Percentiles rank a stretch among this genome's conserved stretches.
phyloP scores from a whole-genome alignment of 1,284 basidiomycete genomes.

The Bondarzewia mesenterica region DNA sequence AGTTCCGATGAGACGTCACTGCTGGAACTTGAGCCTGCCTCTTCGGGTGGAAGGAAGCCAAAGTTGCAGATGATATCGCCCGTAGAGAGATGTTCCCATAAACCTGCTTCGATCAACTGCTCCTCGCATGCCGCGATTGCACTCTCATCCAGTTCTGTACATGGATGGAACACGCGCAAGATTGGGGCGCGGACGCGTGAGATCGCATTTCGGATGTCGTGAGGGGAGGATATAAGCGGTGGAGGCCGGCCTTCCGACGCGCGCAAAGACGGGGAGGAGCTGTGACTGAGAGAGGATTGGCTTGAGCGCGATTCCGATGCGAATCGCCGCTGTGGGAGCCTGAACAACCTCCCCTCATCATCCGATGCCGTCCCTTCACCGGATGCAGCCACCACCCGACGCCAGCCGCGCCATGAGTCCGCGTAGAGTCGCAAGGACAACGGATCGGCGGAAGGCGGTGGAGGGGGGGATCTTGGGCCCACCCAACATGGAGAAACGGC shows the following conservation, averaged over 20 bases:
- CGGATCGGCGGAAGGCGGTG: slow-evolving; percentile 47
- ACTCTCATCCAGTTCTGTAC: slow-evolving; percentile 40
- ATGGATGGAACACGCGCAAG: slow-evolving; percentile 68
- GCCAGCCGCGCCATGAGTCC: slow-evolving; percentile 49
- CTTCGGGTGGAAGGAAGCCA: slow-evolving; percentile 52
- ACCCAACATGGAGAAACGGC: not conserved
- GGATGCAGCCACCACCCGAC: slow-evolving; percentile 23
- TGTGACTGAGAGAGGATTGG: slow-evolving; percentile 31
- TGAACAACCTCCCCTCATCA: slow-evolving; percentile 22
- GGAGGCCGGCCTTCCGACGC: slow-evolving; percentile 9
- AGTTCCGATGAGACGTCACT: slow-evolving; percentile 5
- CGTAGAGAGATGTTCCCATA: slow-evolving; percentile 64
- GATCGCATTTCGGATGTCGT: slow-evolving; percentile 54
- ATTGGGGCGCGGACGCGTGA: slow-evolving; percentile 62
- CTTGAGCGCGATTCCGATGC: slow-evolving; percentile 24
- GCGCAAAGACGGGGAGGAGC: slow-evolving; percentile 21
- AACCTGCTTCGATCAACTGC: slow-evolving; percentile 50
- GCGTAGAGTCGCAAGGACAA: slow-evolving; percentile 43
- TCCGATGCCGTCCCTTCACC: slow-evolving; percentile 15
- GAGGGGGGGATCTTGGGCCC: slow-evolving; percentile 23
- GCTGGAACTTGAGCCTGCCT: not conserved
- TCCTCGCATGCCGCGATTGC: slow-evolving; percentile 51
- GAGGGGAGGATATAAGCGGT: slow-evolving; percentile 32
- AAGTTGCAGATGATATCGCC: slow-evolving; percentile 75
- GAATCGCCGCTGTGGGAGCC: slow-evolving; percentile 29